A percentile compares a stretch with the other conserved stretches of the same genome.
Evolutionary conservation across 345 rosid species (phyloP).

Genomic region (Heritiera fomes): DNA sequence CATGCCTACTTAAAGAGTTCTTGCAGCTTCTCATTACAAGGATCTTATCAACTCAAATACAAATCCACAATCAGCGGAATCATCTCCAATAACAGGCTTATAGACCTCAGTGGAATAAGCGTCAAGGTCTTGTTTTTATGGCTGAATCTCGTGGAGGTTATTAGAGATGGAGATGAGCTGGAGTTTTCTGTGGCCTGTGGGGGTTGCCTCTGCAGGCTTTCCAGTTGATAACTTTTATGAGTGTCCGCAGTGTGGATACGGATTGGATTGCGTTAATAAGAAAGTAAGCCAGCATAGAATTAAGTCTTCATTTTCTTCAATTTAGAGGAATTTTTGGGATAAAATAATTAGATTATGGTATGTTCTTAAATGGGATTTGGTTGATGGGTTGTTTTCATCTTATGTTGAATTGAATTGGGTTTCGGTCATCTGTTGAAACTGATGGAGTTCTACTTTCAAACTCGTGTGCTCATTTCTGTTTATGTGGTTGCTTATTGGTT

Average conservation of each 20-base stretch:
- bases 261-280: slow-evolving; percentile 60
- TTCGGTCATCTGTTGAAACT: slow-evolving; percentile 1
- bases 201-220: slow-evolving; percentile 84
- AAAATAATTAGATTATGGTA: not conserved
- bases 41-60: slow-evolving; percentile 82
- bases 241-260: slow-evolving; percentile 92
- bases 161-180: slow-evolving; percentile 57
- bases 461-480: not conserved
- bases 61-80: slow-evolving; percentile 70
- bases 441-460: not conserved
- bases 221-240: slow-evolving; percentile 70
- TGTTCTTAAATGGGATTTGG: not conserved
- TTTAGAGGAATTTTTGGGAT: slow-evolving; percentile 27
- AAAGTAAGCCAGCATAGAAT: slow-evolving; percentile 39
- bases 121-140: slow-evolving; percentile 86
- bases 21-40: slow-evolving; percentile 83
- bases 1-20: slow-evolving; percentile 57
- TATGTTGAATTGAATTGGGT: slow-evolving; percentile 1
- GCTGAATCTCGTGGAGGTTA: slow-evolving; percentile 88
- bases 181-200: slow-evolving; percentile 86
- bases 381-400: too few relatives aligned
- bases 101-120: slow-evolving; percentile 65
- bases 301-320: slow-evolving; percentile 54
- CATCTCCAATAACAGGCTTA: slow-evolving; percentile 63
- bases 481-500: not conserved